phyloP scores from a whole-genome alignment of 768 basidiomycete genomes.

The Tephrocybe sp. region DNA sequence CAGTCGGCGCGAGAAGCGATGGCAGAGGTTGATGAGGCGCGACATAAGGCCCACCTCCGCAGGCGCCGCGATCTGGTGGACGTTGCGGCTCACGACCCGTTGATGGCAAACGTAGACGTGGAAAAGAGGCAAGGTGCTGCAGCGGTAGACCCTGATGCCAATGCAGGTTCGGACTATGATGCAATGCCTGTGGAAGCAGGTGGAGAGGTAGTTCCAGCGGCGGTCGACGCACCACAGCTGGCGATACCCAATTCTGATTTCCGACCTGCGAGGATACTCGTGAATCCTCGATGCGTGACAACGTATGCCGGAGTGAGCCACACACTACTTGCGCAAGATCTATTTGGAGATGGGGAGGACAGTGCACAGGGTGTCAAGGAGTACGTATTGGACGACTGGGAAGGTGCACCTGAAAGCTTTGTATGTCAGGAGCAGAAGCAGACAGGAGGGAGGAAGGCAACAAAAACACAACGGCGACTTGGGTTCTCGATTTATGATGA shows the following conservation, averaged over 20 bases:
- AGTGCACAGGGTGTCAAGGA: conserved; percentile 47
- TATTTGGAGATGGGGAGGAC: conserved; percentile 85
- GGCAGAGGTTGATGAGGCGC: conserved; percentile 49
- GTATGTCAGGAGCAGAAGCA: conserved; percentile 95
- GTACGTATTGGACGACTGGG: conserved; percentile 93
- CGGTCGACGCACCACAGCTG: conserved; percentile 38
- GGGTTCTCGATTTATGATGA: conserved; percentile 84
- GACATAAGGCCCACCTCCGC: conserved; percentile 26
- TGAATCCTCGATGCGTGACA: conserved; percentile 96
- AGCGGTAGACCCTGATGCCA: conserved; percentile 65
- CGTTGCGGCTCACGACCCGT: conserved; percentile 32
- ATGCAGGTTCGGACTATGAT: conserved; percentile 86
- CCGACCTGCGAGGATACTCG: conserved; percentile 84
- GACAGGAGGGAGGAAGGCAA: conserved; percentile 86
- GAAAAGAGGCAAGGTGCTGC: conserved; percentile 24
- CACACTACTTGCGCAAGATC: conserved; percentile 90
- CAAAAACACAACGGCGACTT: conserved; percentile 84
- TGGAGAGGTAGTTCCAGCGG: conserved; percentile 39
- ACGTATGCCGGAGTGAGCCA: conserved; percentile 98
- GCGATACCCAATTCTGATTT: conserved; percentile 88
- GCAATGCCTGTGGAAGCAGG: conserved; percentile 74
- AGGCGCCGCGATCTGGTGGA: conserved; percentile 28
- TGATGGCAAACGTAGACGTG: conserved; percentile 29
- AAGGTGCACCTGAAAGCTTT: conserved; percentile 94
- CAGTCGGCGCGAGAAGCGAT: conserved; percentile 77